Conservation (phyloP, 192 early-diverging fungal genomes). For the Podila minutissima region DNA sequence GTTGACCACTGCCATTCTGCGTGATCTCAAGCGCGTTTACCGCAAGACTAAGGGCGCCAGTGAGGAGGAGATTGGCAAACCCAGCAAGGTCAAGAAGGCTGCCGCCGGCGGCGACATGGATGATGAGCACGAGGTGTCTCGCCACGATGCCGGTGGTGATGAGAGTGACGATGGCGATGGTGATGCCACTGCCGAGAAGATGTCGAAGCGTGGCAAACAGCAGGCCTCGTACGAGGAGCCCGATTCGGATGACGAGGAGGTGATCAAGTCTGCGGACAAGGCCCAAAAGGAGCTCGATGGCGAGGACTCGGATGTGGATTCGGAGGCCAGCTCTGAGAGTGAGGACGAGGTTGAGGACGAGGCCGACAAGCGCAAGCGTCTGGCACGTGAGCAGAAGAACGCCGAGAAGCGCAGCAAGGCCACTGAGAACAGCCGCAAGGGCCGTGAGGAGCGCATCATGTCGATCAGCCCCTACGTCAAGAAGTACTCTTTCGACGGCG, state of each 20-base stretch:
- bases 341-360: constrained; percentile 49
- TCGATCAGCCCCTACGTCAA: constrained; percentile 70
- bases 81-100: constrained; percentile 42
- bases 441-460: constrained; percentile 66
- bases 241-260: constrained; percentile 87
- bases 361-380: constrained; percentile 42
- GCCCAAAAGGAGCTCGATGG: constrained; percentile 48
- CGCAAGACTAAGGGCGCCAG: constrained; percentile 51
- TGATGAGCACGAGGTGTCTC: constrained; percentile 54
- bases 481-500: constrained; percentile 74
- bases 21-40: constrained; percentile 74
- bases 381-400: constrained; percentile 30
- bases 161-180: constrained; percentile 72
- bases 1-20: constrained; percentile 80
- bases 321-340: constrained; percentile 34
- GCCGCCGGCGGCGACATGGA: constrained; percentile 60
- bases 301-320: constrained; percentile 50
- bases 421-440: constrained; percentile 27
- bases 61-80: constrained; percentile 50
- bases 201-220: constrained; percentile 67
- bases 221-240: constrained; percentile 82
- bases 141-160: constrained; percentile 40
- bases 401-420: constrained; percentile 27
- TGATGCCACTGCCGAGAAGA: constrained; percentile 79
- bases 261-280: constrained; percentile 52